Evolutionary conservation across 2,329 filamentous ascomycete genomes (phyloP), one percentile per base, ranked within the genome.

Genomic region (Colletotrichum sansevieriae): DNA sequence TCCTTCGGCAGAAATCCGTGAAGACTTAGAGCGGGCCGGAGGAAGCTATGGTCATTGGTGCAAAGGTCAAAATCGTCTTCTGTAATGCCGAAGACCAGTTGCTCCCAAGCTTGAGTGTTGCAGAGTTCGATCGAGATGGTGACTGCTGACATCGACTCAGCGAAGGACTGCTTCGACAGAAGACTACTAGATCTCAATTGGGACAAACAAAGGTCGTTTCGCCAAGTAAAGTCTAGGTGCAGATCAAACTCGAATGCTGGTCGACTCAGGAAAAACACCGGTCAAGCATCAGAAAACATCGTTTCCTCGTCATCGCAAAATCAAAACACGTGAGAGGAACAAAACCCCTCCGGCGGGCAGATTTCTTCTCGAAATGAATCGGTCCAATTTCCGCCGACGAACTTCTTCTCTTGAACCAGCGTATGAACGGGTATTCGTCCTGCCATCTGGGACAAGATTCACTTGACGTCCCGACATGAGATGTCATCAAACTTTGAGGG

Each of bases 391-490:
- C 22, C 22, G 25, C 13, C 13, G 35, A 9, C 37, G 37, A 39
- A 15, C 8, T 37, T 6, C 8, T 37, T 6, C 51, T 39, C 29
- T 37, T 35, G 51, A 54, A 22, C 12, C 51, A 37, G 29, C 29
- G 13, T 29, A 51, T 29, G 20, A 18, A 35, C 29, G 39, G 33
- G 22, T 51, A 52, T 41, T 35, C 25, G 22, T 52, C 62, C 62
- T 52, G 55, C 44, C 56, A 52, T 56, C 25, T 43, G 56, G 35
- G 52, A 56, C 43, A 61, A 57, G 55, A 44, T 69, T 66, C 62
- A 66, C 49, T 44, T 61, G 63, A 69, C 47, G 49, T 60, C 47
- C 66, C 41, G 35, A 69, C 43, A 66, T 69, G 56, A 66, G 66
- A 65, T 44, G 66, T 56, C 56, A 35, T 61, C 41, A 6, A 61